Conservation (phyloP, 2,329 filamentous ascomycete species). For the Aspergillus sp. region DNA sequence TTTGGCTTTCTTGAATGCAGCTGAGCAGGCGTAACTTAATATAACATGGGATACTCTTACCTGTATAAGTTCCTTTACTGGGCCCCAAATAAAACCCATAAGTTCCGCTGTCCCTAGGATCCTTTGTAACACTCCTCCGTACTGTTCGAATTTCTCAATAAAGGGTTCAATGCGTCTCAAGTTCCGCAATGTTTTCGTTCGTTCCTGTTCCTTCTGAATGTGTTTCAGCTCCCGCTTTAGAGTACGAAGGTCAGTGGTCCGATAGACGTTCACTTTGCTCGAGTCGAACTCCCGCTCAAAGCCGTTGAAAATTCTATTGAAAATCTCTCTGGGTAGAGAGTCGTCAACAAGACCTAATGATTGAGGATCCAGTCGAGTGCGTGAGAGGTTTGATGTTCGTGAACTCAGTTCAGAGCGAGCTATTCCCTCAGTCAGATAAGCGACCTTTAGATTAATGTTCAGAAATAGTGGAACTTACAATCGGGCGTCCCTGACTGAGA, state of each 20-base stretch:
- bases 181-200: neutral
- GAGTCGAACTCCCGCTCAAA: neutral
- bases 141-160: neutral
- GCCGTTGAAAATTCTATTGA: neutral
- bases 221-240: neutral
- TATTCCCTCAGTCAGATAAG: neutral
- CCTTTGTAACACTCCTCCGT: neutral
- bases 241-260: neutral
- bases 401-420: neutral
- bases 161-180: slow-evolving; percentile 1
- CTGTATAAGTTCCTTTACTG: neutral
- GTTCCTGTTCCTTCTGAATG: neutral
- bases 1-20: neutral
- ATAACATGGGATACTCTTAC: neutral
- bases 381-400: neutral
- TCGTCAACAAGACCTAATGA: neutral
- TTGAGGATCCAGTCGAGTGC: neutral
- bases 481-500: neutral
- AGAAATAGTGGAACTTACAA: neutral
- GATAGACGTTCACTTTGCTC: neutral
- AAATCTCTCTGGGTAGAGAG: neutral
- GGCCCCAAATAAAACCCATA: neutral
- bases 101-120: neutral
- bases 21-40: neutral
- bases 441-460: neutral